These are phyloP conservation scores for Aspergillus panamensis DNA, from an alignment of 495 filamentous ascomycete species.

Conservation along the genomic window DNA sequence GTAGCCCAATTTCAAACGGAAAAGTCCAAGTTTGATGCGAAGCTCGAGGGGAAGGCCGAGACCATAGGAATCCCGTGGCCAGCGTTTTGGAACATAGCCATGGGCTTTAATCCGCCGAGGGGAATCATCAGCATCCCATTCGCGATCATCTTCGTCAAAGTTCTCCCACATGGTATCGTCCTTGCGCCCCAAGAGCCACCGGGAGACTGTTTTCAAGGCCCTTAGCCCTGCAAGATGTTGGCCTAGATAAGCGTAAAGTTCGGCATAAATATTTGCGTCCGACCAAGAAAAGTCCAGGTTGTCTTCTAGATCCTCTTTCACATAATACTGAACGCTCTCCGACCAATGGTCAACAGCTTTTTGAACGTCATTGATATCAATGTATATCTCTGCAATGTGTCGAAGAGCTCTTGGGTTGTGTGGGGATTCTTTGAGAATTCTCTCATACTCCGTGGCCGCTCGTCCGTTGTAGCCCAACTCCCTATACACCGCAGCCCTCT, in stretches of 20 bases:
- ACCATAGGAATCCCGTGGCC: conserved; percentile 63
- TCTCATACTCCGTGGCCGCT: conserved; percentile 61
- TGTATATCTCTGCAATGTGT: conserved; percentile 60
- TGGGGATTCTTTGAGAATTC: conserved; percentile 55
- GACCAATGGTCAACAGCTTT: conserved; percentile 60
- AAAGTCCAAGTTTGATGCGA: conserved; percentile 80
- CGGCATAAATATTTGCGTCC: conserved; percentile 78
- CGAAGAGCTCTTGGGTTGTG: conserved; percentile 59
- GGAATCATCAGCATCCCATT: conserved; percentile 78
- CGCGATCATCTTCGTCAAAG: conserved; percentile 75
- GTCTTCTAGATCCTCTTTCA: conserved; percentile 45
- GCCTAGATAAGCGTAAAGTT: conserved; percentile 64
- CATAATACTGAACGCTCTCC: conserved; percentile 53
- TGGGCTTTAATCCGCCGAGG: conserved; percentile 58
- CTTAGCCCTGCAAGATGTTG: conserved; percentile 60
- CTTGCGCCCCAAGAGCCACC: conserved; percentile 78
- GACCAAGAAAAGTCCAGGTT: conserved; percentile 68
- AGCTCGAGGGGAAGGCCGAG: conserved; percentile 75
- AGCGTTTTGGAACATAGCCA: conserved; percentile 52
- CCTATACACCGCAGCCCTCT: conserved; percentile 56
- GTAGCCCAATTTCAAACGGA: conserved; percentile 63
- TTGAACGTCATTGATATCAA: conserved; percentile 54
- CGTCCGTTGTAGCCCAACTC: conserved; percentile 54
- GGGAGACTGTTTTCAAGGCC: conserved; percentile 63
- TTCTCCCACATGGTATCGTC: conserved; percentile 77